Conservation (phyloP, 1,284 basidiomycete species). For the Heterobasidion irregulare region DNA sequence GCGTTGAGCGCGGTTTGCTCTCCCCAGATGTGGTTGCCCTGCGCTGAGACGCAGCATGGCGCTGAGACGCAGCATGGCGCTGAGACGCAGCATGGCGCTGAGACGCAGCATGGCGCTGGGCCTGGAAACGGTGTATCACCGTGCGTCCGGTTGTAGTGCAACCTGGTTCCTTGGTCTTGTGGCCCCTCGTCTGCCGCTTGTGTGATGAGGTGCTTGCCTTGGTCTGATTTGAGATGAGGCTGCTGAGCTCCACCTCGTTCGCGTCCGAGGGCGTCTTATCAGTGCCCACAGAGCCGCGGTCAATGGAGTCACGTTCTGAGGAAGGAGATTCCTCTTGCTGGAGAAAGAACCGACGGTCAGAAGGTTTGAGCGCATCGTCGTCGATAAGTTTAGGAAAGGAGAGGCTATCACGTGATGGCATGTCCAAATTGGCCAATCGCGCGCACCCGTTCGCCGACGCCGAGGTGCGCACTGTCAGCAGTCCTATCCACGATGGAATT, state of each 20-base stretch:
- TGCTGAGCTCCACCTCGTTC: conserved; percentile 24
- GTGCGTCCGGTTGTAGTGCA: conserved; percentile 14
- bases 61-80: no score
- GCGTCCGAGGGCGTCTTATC: conserved; percentile 21
- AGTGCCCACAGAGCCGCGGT: conserved; percentile 14
- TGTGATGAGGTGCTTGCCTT: conserved; percentile 17
- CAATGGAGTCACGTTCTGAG: conserved; percentile 27
- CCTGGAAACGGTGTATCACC: conserved; percentile 5
- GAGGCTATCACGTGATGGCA: conserved; percentile 6
- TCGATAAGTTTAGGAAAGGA: neutral
- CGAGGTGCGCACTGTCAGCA: conserved; percentile 1
- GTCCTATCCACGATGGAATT: conserved; percentile 15
- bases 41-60: neutral
- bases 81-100: no score
- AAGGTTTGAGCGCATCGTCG: conserved; percentile 24
- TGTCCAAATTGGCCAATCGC: conserved; percentile 1
- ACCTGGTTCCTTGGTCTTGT: conserved; percentile 15
- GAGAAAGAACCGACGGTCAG: conserved; percentile 36
- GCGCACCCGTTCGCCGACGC: conserved; percentile 1
- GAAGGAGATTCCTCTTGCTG: conserved; percentile 27
- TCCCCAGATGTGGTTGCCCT: conserved; percentile 12
- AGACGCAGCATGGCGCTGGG: conserved; percentile 1
- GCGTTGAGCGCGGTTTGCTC: conserved; percentile 30
- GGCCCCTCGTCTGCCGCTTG: conserved; percentile 7
- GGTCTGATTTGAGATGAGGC: conserved; percentile 29